phyloP scores from a whole-genome alignment of 2,329 filamentous ascomycete genomes.

The Aspergillus viridinutans region DNA sequence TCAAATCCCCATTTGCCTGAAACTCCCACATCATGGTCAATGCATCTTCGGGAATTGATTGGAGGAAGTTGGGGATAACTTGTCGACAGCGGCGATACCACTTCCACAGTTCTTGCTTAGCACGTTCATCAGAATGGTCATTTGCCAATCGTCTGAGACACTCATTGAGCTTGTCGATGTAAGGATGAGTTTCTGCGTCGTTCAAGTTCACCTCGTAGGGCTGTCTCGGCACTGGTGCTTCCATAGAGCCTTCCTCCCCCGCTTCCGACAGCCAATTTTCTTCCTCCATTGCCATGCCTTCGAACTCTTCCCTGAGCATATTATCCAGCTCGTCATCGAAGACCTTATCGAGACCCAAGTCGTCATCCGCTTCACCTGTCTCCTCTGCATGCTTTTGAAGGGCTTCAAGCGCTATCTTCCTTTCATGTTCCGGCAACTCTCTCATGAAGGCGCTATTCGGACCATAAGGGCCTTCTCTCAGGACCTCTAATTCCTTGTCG shows the following conservation, averaged over 20 bases:
- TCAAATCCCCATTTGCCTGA: conserved; percentile 41
- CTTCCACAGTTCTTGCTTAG: conserved; percentile 44
- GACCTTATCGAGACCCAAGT: conserved; percentile 31
- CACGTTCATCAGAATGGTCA: conserved; percentile 25
- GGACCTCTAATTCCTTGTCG: conserved; percentile 35
- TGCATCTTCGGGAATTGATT: conserved; percentile 55
- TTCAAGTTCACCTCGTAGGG: conserved; percentile 31
- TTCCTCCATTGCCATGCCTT: conserved; percentile 33
- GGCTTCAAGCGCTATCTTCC: conserved; percentile 40
- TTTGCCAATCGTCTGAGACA: conserved; percentile 29
- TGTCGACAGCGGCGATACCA: conserved; percentile 50
- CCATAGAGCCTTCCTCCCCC: conserved; percentile 13
- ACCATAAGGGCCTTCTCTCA: conserved; percentile 41
- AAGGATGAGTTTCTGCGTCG: conserved; percentile 34
- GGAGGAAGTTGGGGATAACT: conserved; percentile 44
- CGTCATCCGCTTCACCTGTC: conserved; percentile 23
- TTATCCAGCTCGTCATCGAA: conserved; percentile 42
- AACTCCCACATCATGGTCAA: conserved; percentile 67
- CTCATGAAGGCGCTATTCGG: conserved; percentile 43
- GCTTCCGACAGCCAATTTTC: conserved; percentile 32
- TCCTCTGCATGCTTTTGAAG: conserved; percentile 39
- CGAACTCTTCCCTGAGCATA: conserved; percentile 36
- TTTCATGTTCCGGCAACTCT: conserved; percentile 38
- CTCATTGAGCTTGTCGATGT: conserved; percentile 39
- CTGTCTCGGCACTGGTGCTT: conserved; percentile 14